phyloP scores from a whole-genome alignment of 345 rosid genomes.

The Lepidium didymum region DNA sequence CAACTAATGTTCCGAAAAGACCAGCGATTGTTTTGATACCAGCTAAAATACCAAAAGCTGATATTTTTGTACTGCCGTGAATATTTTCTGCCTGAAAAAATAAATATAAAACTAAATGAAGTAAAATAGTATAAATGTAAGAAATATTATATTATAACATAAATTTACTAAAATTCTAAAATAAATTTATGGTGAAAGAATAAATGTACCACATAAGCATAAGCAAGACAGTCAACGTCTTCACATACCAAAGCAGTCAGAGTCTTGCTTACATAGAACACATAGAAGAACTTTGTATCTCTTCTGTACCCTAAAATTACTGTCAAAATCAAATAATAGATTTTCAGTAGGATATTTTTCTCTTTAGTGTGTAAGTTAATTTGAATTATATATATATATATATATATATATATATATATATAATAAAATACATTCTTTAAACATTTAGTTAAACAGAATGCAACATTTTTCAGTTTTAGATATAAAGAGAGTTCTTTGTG shows the following conservation, averaged over 20 bases:
- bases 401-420: too few relatives aligned
- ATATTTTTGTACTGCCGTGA: conserved; percentile 39
- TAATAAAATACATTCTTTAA: too few relatives aligned
- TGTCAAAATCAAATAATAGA: conserved; percentile 27
- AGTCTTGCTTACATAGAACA: conserved; percentile 49
- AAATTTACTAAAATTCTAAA: not conserved
- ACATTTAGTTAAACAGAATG: too few relatives aligned
- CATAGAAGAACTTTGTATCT: conserved; percentile 55
- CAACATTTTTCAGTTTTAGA: too few relatives aligned
- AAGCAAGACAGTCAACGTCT: conserved; percentile 65
- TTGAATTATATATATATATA: too few relatives aligned
- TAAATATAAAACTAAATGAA: not conserved
- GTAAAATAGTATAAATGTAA: not conserved
- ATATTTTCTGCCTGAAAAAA: conserved; percentile 57
- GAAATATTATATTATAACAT: not conserved
- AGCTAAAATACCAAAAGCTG: conserved; percentile 63
- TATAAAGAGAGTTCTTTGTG: too few relatives aligned
- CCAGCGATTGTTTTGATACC: conserved; percentile 47
- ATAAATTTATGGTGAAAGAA: not conserved
- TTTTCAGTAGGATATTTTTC: not conserved
- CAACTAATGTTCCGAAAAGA: conserved; percentile 53
- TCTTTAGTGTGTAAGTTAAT: too few relatives aligned
- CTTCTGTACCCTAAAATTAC: conserved; percentile 72
- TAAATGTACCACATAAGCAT: conserved; percentile 68
- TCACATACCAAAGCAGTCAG: conserved; percentile 61